Evolutionary conservation across 1,139 yeast genomes (phyloP), one percentile per base, ranked within the genome.

Genomic region (Geotrichum cucujoidarum): DNA sequence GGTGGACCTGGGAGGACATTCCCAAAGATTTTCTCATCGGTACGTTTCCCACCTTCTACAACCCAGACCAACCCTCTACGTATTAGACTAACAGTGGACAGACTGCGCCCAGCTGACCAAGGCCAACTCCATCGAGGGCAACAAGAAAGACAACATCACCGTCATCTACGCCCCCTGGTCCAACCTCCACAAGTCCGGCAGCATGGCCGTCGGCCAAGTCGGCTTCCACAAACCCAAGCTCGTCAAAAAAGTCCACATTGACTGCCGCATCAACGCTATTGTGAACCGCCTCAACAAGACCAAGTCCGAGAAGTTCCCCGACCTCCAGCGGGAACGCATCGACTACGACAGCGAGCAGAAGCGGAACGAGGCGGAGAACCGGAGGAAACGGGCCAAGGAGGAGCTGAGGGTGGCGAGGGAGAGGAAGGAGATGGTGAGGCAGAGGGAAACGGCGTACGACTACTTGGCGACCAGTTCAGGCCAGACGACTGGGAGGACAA

Each of bases 171-270:
- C 95, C 0, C 89, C 94, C 0, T 87, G 88, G 74, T 74, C 75
- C 39, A 87, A 87, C 61, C 69, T 87, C 49, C 75, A 76, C 44
- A 83, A 85, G 54, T 81, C 80, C 49, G 84, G 83, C 4, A 76
- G 78, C 35, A 86, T 85, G 95, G 89, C 79, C 44, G 77, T 77
- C n/a, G 95, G 95, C 3, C 88, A 89, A 40, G 95, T 86, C 3
- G 78, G 87, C 1, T 87, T 85, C 64, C 71, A 75, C 41, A 74
- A 75, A 57, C 80, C 81, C 48, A 73, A 73, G 3, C 66, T 67
- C 46, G 82, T 83, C 29, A 77, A 72, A 55, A 73, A 80, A 53
- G 64, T 80, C 24, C 75, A 73, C 55, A 74, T 87, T 30, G 75
- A 73, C 47, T 75, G 75, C 41, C 74, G 82, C 52, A 81, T 82